These are phyloP conservation scores for Suillus fuscotomentosus DNA, from an alignment of 768 basidiomycete genomes.

Conservation along the genomic window DNA sequence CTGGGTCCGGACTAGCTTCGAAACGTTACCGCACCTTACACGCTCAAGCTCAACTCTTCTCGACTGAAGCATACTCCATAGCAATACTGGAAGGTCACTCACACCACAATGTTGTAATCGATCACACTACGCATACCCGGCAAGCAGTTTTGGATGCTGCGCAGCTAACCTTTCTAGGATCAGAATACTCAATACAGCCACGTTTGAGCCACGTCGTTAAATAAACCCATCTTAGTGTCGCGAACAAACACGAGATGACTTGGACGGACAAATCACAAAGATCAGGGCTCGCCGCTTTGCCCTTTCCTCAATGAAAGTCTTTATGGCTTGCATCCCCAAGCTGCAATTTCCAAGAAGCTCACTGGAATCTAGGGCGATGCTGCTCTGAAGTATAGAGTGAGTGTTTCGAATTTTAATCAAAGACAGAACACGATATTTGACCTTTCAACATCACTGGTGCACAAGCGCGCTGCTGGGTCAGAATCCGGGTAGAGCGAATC, in stretches of 20 bases:
- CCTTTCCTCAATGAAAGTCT: slow-evolving; percentile 4
- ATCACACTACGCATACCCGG: too few relatives aligned
- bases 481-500: not conserved
- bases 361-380: slow-evolving; percentile 25
- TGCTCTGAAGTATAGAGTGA: too few relatives aligned
- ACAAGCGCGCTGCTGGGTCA: not conserved
- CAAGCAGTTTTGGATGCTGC: too few relatives aligned
- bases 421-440: not conserved
- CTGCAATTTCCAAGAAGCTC: slow-evolving; percentile 19
- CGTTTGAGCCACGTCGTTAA: too few relatives aligned
- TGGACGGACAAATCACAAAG: not conserved
- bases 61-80: not conserved
- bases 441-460: not conserved
- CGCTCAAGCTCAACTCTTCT: not conserved
- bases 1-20: not conserved
- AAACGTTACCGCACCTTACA: not conserved
- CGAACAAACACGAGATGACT: not conserved
- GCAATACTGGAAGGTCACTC: not conserved
- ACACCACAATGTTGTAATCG: too few relatives aligned
- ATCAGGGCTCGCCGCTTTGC: too few relatives aligned
- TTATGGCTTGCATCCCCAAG: not conserved
- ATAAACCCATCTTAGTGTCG: too few relatives aligned
- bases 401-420: not conserved
- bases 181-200: too few relatives aligned
- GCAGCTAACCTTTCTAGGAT: too few relatives aligned